Percentiles rank a stretch among this genome's conserved stretches.
phyloP scores from a whole-genome alignment of 2,329 filamentous ascomycete genomes.

The Magnaporthales sp. region DNA sequence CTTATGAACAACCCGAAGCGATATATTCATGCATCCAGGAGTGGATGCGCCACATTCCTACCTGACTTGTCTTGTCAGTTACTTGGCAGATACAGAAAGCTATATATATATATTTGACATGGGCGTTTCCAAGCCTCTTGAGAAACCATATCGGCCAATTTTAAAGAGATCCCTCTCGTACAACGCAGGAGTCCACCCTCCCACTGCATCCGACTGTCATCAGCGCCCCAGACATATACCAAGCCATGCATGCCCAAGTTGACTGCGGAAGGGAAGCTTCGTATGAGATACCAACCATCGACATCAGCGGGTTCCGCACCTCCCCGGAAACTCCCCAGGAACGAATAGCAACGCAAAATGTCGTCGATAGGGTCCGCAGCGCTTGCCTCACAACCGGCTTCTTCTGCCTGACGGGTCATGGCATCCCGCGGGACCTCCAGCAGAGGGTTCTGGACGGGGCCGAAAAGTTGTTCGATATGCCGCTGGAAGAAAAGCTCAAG shows the following conservation, averaged over 20 bases:
- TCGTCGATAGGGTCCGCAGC: conserved; percentile 21
- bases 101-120: neutral
- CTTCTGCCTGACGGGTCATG: conserved; percentile 20
- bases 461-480: conserved; percentile 38
- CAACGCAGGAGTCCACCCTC: neutral
- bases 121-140: neutral
- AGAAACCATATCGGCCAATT: neutral
- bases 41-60: neutral
- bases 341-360: conserved; percentile 14
- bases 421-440: conserved; percentile 14
- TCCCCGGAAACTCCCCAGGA: conserved; percentile 16
- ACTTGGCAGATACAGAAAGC: neutral
- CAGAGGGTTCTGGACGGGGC: conserved; percentile 16
- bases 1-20: neutral
- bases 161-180: neutral
- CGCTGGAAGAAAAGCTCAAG: conserved; percentile 33
- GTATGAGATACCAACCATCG: conserved; percentile 20
- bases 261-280: neutral
- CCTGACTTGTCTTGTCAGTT: neutral
- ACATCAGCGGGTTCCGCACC: conserved; percentile 22
- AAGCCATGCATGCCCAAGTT: neutral
- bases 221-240: neutral
- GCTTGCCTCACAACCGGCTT: conserved; percentile 22
- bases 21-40: neutral
- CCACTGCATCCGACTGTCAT: neutral